A percentile compares a stretch with the other conserved stretches of the same genome.
These are phyloP conservation scores for Hypomyces perniciosus DNA, from an alignment of 2,329 filamentous ascomycete genomes.

Conservation along the genomic window DNA sequence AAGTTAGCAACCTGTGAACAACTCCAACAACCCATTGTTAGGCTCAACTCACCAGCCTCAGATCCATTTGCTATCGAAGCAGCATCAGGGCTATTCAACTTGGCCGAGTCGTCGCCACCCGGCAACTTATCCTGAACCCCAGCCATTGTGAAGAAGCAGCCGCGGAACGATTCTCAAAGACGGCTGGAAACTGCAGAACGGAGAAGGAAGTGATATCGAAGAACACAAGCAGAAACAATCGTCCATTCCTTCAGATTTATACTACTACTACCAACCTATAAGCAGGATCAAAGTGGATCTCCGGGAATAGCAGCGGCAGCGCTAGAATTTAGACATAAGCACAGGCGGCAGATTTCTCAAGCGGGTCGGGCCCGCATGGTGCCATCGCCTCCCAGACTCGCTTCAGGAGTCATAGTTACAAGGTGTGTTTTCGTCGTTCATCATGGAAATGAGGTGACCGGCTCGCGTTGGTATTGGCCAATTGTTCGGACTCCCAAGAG, in stretches of 20 bases:
- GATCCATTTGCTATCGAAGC: slow-evolving; percentile 8
- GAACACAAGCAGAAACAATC: neutral
- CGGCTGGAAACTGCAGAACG: neutral
- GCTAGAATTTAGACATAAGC: neutral
- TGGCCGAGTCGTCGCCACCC: slow-evolving; percentile 6
- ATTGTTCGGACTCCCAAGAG: too few relatives aligned
- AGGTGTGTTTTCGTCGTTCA: too few relatives aligned
- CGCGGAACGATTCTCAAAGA: neutral
- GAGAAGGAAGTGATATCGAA: neutral
- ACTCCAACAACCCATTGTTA: neutral
- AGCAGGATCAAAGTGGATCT: neutral
- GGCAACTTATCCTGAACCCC: neutral
- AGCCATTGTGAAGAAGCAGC: neutral
- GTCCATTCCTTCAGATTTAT: slow-evolving; percentile 1
- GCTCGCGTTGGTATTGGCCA: too few relatives aligned
- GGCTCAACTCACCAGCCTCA: neutral
- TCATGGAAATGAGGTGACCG: too few relatives aligned
- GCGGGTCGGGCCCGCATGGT: slow-evolving; percentile 11
- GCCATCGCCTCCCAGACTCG: slow-evolving; percentile 11
- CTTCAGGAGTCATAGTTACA: slow-evolving; percentile 1
- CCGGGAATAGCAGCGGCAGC: neutral
- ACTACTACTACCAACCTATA: neutral
- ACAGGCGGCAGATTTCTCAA: neutral
- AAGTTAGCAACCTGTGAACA: neutral
- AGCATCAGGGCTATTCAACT: slow-evolving; percentile 2